Evolutionary conservation across 768 basidiomycete species (phyloP), one percentile per base, ranked within the genome.

Genomic region (Cyathus striatus): DNA sequence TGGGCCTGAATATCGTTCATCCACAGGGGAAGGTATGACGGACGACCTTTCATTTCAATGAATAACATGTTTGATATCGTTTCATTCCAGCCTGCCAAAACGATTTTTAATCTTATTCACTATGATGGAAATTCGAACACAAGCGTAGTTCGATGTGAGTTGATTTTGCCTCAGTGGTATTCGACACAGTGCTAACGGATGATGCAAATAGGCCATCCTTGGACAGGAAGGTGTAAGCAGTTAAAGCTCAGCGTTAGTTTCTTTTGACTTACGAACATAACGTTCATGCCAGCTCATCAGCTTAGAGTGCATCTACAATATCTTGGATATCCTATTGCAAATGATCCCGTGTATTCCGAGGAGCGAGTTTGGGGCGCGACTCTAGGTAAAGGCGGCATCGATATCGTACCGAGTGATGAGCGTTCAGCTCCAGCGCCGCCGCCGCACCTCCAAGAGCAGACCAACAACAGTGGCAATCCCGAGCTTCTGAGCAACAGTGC

Each of bases 201-300:
- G 22, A 53, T n/a, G n/a, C n/a, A n/a, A n/a, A n/a, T n/a, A 91
- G 90, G 90, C 63, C 79, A 76, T 54, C 95, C 95, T 2, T 65
- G 87, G 44, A 99, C 96, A 4, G 95, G 95, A 38, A 77, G 95
- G 49, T 96, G 93, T n/a, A n/a, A n/a, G n/a, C n/a, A n/a, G n/a
- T n/a, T n/a, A n/a, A n/a, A n/a, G n/a, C n/a, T n/a, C n/a, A n/a
- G n/a, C n/a, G n/a, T n/a, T n/a, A n/a, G n/a, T n/a, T n/a, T n/a
- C n/a, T n/a, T n/a, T n/a, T n/a, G n/a, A n/a, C n/a, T n/a, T n/a
- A n/a, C n/a, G n/a, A n/a, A n/a, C n/a, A n/a, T n/a, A n/a, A n/a
- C n/a, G n/a, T n/a, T n/a, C n/a, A n/a, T n/a, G n/a, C n/a, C n/a
- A 96, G 93, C 96, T 0, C 96, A 99, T 65, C 96, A 99, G 63